Evolutionary conservation across 177 flowering plant genomes (phyloP).

Genomic region (Tripterygium wilfordii): DNA sequence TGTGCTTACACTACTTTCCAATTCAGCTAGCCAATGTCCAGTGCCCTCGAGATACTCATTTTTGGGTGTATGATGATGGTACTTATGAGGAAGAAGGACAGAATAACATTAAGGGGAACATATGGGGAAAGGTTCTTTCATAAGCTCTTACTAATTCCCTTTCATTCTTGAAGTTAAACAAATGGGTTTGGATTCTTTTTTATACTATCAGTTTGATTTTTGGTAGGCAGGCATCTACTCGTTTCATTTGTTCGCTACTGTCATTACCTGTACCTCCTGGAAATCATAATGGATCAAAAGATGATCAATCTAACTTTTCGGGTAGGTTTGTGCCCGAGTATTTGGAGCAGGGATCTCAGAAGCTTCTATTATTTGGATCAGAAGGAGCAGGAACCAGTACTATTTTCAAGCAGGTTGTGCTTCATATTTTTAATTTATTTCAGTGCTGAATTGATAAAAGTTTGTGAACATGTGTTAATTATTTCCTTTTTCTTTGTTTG

Average conservation of each 20-base stretch:
- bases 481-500: too few relatives aligned
- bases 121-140: conserved; percentile 98
- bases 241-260: conserved; percentile 73
- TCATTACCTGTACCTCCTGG: conserved; percentile 85
- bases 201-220: conserved; percentile 8
- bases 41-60: conserved; percentile 95
- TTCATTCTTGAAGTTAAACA: neutral
- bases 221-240: conserved; percentile 70
- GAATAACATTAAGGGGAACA: conserved; percentile 88
- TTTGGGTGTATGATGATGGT: conserved; percentile 99
- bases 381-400: conserved; percentile 96
- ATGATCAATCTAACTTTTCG: conserved; percentile 44
- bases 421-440: too few relatives aligned
- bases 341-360: conserved; percentile 77
- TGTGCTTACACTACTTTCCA: too few relatives aligned
- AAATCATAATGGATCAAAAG: conserved; percentile 49
- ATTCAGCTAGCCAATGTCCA: conserved; percentile 92
- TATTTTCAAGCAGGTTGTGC: conserved; percentile 98
- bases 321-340: conserved; percentile 48
- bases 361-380: conserved; percentile 85
- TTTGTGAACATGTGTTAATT: too few relatives aligned
- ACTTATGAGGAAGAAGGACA: conserved; percentile 98
- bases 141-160: too few relatives aligned
- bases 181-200: neutral
- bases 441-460: too few relatives aligned